Evolutionary conservation across 2,329 filamentous ascomycete species (phyloP), one percentile per base, ranked within the genome.

Genomic region (Aspergillus brunneoviolaceus): DNA sequence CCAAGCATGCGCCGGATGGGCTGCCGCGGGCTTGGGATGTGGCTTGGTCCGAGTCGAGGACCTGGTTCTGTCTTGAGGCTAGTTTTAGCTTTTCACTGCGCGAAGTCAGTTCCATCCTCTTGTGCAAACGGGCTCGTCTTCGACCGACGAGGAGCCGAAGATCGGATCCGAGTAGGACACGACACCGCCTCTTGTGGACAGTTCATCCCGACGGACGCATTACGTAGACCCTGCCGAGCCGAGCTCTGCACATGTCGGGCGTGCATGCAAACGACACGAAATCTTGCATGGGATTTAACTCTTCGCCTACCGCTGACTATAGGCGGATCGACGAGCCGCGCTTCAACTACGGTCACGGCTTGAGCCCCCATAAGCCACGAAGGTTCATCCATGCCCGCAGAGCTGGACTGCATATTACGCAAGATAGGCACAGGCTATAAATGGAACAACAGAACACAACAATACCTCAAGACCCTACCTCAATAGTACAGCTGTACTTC

Each of bases 31-130:
- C 0, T 82, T 89, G 81, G 88, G 82, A 0, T 89, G 86, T 29
- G 89, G 89, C 0, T 71, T 91, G 60, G 79, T 91, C 49, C 82
- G 85, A 62, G 79, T 91, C 21, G 84, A 89, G 79, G 87, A 91
- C 69, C 71, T 91, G 23, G 86, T 87, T 0, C 68, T 74, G 42
- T 55, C 42, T 16, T 55, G 27, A 49, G 10, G 7, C 51, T 72
- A 70, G 2, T 5, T 5, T 33, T 16, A 12, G 19, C 23, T 50
- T 35, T 12, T 47, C 21, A 45, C 23, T 12, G 14, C 19, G 29
- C 14, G 27, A 31, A 31, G 39, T 16, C 23, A n/a, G 12, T 23
- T 39, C 49, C 29, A 21, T 45, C 53, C 39, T 9, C n/a, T 45
- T 19, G 16, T n/a, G 14, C 14, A 16, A 45, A 16, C 2, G 16